These are phyloP conservation scores for Blastomyces percursus DNA, from an alignment of 2,329 filamentous ascomycete species.

Conservation along the genomic window DNA sequence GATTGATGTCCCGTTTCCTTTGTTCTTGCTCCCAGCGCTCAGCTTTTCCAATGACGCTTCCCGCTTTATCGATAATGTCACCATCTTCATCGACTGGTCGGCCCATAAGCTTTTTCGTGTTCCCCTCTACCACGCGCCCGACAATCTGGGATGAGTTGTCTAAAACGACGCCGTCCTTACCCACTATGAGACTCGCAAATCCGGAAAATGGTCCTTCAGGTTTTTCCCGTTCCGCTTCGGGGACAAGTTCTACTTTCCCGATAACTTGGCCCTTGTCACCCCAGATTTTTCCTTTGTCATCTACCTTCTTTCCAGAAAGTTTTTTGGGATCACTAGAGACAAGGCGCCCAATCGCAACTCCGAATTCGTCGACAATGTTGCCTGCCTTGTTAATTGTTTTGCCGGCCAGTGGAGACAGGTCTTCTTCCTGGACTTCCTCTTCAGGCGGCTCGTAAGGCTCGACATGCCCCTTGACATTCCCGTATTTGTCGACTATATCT, in stretches of 20 bases:
- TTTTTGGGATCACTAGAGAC: conserved; percentile 46
- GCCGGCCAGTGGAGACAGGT: conserved; percentile 50
- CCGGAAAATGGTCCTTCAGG: conserved; percentile 50
- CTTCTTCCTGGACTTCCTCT: conserved; percentile 39
- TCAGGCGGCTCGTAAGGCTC: conserved; percentile 43
- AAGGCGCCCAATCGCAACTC: conserved; percentile 48
- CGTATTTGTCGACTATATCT: conserved; percentile 68
- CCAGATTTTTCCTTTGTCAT: conserved; percentile 55
- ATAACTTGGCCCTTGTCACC: conserved; percentile 52
- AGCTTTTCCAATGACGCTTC: conserved; percentile 55
- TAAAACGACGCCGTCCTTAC: conserved; percentile 47
- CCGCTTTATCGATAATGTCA: conserved; percentile 56
- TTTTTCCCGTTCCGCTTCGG: conserved; percentile 38
- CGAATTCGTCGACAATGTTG: conserved; percentile 50
- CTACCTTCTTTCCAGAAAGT: conserved; percentile 51
- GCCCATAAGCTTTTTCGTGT: conserved; percentile 52
- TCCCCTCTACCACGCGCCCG: conserved; percentile 54
- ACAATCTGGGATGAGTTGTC: conserved; percentile 43
- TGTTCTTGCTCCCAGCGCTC: conserved; percentile 57
- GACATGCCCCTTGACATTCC: conserved; percentile 49
- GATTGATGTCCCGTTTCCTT: conserved; percentile 45
- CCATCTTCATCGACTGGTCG: conserved; percentile 58
- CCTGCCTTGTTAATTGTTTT: conserved; percentile 54
- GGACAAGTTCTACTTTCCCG: conserved; percentile 47
- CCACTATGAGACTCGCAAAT: conserved; percentile 46